phyloP scores from a whole-genome alignment of 805 yeast species.

The Candida berthetii region DNA sequence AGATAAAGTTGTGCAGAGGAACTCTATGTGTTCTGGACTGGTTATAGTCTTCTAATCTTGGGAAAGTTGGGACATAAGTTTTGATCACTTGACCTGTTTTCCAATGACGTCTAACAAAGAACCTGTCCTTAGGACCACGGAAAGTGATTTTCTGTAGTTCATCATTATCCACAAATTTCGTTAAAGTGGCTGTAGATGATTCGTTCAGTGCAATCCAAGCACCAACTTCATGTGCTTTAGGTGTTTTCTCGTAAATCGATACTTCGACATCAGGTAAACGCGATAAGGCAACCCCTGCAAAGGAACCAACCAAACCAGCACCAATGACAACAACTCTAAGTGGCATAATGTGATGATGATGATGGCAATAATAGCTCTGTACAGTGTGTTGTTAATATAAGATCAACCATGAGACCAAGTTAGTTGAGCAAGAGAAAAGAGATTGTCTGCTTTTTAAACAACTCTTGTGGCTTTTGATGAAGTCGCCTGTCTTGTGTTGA shows the following conservation, averaged over 20 bases:
- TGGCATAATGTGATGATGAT: too few relatives aligned
- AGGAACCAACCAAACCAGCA: slow-evolving; percentile 1
- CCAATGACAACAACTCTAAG: slow-evolving; percentile 1
- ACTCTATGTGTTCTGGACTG: slow-evolving; percentile 1
- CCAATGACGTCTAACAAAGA: not conserved
- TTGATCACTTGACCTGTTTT: not conserved
- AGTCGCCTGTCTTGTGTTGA: too few relatives aligned
- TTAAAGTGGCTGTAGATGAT: not conserved
- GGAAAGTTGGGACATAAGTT: not conserved
- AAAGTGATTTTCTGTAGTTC: not conserved
- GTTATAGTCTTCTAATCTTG: not conserved
- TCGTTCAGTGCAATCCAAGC: slow-evolving; percentile 2
- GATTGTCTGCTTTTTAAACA: too few relatives aligned
- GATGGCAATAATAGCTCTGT: too few relatives aligned
- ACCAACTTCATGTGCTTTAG: slow-evolving; percentile 1
- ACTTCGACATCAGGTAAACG: not conserved
- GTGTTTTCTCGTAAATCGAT: not conserved
- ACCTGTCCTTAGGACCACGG: not conserved
- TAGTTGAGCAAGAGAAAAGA: too few relatives aligned
- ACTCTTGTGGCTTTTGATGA: too few relatives aligned
- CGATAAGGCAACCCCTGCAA: slow-evolving; percentile 1
- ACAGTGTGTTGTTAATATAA: too few relatives aligned
- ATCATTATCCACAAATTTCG: not conserved
- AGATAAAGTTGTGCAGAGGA: not conserved
- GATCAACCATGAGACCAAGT: too few relatives aligned